These are phyloP conservation scores for Lasiosphaeria miniovina DNA, from an alignment of 495 filamentous ascomycete genomes.

Conservation along the genomic window DNA sequence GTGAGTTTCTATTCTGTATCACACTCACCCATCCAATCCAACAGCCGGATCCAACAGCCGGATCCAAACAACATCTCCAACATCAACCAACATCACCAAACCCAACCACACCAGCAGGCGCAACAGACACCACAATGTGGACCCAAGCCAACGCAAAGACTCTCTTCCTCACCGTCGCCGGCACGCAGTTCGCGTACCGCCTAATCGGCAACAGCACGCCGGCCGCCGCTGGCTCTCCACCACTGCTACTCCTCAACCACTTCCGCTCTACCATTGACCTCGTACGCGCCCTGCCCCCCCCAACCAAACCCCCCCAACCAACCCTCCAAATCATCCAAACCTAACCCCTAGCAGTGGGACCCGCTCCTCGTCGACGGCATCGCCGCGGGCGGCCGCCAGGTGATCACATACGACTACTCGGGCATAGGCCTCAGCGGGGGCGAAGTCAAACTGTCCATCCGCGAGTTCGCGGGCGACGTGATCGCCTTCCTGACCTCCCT, in stretches of 20 bases:
- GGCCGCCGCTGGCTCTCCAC: neutral
- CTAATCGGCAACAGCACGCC: slow-evolving; percentile 1
- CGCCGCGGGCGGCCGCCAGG: neutral
- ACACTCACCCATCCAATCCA: too few species aligned
- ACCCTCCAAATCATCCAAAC: neutral
- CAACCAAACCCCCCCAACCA: neutral
- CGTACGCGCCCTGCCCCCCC: neutral
- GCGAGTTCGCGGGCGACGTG: neutral
- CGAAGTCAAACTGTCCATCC: neutral
- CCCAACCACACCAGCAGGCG: neutral
- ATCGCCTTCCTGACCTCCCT: neutral
- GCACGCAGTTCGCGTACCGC: slow-evolving; percentile 7
- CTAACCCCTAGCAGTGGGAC: slow-evolving; percentile 8
- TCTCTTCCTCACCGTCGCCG: neutral
- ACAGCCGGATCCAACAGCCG: too few species aligned
- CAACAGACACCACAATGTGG: slow-evolving; percentile 1
- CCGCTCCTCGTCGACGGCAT: slow-evolving; percentile 4
- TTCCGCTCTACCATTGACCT: slow-evolving; percentile 11
- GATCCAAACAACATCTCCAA: too few species aligned
- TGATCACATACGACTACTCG: slow-evolving; percentile 10
- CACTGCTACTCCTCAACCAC: slow-evolving; percentile 5
- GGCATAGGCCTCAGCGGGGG: slow-evolving; percentile 3
- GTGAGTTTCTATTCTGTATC: too few species aligned
- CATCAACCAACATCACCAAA: neutral
- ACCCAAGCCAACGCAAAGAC: slow-evolving; percentile 9